phyloP scores from a whole-genome alignment of 2,329 filamentous ascomycete species.

The Eutypa lata region DNA sequence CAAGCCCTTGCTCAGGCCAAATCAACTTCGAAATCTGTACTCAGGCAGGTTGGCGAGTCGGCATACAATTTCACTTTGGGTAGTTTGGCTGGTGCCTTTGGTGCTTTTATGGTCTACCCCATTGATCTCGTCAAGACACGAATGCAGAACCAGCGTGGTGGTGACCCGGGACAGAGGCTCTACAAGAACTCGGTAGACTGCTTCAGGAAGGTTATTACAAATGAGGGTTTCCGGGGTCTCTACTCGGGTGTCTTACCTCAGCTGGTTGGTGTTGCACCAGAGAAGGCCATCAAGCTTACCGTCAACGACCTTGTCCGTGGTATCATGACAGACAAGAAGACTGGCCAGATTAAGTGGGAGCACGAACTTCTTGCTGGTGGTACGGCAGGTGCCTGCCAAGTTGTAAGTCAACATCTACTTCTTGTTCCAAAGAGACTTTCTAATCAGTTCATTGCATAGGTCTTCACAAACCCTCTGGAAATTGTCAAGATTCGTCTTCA shows the following conservation, averaged over 20 bases:
- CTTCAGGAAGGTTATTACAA: constrained; percentile 85
- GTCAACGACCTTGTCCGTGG: constrained; percentile 91
- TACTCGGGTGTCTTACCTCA: constrained; percentile 96
- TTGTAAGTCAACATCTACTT: constrained; percentile 60
- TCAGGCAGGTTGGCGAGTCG: constrained; percentile 69
- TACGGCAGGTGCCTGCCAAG: constrained; percentile 88
- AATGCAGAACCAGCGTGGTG: constrained; percentile 92
- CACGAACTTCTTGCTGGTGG: constrained; percentile 86
- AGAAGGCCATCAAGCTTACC: constrained; percentile 98
- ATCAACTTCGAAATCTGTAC: constrained; percentile 51
- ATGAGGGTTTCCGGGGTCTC: constrained; percentile 84
- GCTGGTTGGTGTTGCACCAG: constrained; percentile 94
- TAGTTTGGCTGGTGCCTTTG: constrained; percentile 89
- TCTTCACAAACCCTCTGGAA: constrained; percentile 96
- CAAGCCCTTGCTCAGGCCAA: constrained; percentile 43
- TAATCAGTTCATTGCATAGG: constrained; percentile 35
- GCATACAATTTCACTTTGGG: constrained; percentile 88
- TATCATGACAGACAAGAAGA: constrained; percentile 69
- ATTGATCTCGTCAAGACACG: constrained; percentile 98
- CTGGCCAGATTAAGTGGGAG: constrained; percentile 65
- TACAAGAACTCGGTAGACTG: constrained; percentile 99
- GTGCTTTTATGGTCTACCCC: constrained; percentile 98
- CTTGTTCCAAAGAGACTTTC: constrained; percentile 6
- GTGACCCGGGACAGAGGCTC: constrained; percentile 76
- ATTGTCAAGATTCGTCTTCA: constrained; percentile 99